Base-by-base conservation (phyloP, 2,329 filamentous ascomycete species). In the Ascochyta clinopodiicola region DNA sequence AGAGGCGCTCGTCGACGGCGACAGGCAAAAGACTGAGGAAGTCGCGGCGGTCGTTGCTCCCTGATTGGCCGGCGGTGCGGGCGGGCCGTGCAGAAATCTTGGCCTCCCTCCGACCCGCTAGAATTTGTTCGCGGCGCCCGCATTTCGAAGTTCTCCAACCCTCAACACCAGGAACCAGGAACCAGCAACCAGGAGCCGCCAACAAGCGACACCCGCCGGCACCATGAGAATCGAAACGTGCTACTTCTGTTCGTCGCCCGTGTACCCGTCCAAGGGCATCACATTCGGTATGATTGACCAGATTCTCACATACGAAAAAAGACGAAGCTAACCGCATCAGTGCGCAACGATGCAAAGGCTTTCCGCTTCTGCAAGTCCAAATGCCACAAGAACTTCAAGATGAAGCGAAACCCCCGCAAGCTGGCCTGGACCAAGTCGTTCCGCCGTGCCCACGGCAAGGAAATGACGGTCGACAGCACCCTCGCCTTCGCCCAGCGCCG, bases 391-490 rank as follows among this genome's bases (percentile, higher is more conserved):
- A 81, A 81, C 71, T 96, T 96, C 86, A 95, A 96, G 81, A 96
- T 96, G 91, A 96, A 96, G 89, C 88, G 95, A 66, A 97, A 98
- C 80, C 93, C 94, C 32, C 88, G 94, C 76, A 96, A 97, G 65
- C 86, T 98, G 68, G 95, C 92, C 79, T 97, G 94, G 95, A 72
- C 68, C n/a, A 73, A 73, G 51, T 63, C 63, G 9, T 73, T 70
- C 67, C 69, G 68, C 43, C 70, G 66, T 54, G 73, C 71, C 2
- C 72, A 81, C 64, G 85, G 87, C 64, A 78, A 88, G 96, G 91
- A 75, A 60, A 69, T 75, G 65, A 90, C 91, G 53, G 93, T 98
- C 78, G 95, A 99, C 83, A 90, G 87, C 70, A 96, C 94, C 29
- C 88, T 99, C 58, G 89, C 92, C 73, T 96, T 98, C 80, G 90